These are phyloP conservation scores for Cucumis cinereus DNA, from an alignment of 306 rosid species.

Conservation along the genomic window DNA sequence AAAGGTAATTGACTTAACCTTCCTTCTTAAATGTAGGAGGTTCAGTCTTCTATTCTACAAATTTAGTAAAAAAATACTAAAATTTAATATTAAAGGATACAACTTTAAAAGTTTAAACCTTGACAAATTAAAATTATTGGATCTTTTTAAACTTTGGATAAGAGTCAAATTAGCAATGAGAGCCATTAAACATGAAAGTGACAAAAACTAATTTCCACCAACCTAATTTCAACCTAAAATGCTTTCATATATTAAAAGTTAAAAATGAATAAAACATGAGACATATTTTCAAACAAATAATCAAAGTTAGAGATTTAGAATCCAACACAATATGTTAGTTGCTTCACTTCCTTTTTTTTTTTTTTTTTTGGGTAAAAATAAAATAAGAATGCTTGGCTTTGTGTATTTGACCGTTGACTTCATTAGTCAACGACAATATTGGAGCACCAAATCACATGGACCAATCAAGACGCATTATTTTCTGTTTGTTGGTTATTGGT, in stretches of 20 bases:
- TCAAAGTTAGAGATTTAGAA: not conserved
- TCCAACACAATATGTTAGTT: not conserved
- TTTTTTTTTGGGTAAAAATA: not conserved
- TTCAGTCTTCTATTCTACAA: no score
- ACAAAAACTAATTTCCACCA: not conserved
- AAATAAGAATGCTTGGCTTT: not conserved
- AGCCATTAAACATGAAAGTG: not conserved
- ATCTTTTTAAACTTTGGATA: not conserved
- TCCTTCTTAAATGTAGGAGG: no score
- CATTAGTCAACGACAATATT: not conserved
- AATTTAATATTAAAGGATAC: no score
- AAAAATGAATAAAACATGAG: not conserved
- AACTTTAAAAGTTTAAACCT: no score
- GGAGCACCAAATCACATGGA: not conserved
- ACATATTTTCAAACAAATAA: not conserved
- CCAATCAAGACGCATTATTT: not conserved
- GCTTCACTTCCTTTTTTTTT: not conserved
- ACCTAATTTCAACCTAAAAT: not conserved
- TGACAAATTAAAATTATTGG: no score
- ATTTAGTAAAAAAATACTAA: no score
- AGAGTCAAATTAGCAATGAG: not conserved
- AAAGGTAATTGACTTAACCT: no score
- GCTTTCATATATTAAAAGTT: not conserved
- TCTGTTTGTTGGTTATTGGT: conserved; percentile 2
- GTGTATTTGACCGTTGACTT: not conserved